phyloP scores from a whole-genome alignment of 306 rosid genomes.

The Lablab purpureus region DNA sequence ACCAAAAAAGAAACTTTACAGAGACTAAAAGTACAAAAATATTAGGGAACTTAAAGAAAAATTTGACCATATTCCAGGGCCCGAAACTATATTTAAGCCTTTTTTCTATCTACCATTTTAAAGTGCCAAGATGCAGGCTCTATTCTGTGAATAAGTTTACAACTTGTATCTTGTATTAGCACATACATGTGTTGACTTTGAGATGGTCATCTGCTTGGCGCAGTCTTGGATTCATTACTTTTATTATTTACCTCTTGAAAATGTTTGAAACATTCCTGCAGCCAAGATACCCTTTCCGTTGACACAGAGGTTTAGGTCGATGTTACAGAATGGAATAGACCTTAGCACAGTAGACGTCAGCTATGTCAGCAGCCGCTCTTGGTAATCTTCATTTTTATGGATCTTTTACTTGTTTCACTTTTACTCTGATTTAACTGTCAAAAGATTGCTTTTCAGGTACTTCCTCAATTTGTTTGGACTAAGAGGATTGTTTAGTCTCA shows the following conservation, averaged over 20 bases:
- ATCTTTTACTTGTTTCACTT: slow-evolving; percentile 30
- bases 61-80: too few relatives aligned
- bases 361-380: slow-evolving; percentile 99
- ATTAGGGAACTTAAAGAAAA: too few relatives aligned
- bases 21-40: too few relatives aligned
- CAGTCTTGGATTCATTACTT: slow-evolving; percentile 33
- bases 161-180: neutral
- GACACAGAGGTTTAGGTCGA: slow-evolving; percentile 96
- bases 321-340: slow-evolving; percentile 99
- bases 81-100: too few relatives aligned
- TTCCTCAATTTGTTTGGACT: slow-evolving; percentile 96
- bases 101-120: neutral
- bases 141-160: slow-evolving; percentile 18
- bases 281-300: slow-evolving; percentile 99
- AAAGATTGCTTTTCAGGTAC: slow-evolving; percentile 70
- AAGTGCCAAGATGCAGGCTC: neutral
- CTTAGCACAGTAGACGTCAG: slow-evolving; percentile 99
- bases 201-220: slow-evolving; percentile 24
- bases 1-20: too few relatives aligned
- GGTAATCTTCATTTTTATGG: slow-evolving; percentile 60
- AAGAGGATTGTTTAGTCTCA: slow-evolving; percentile 98
- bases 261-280: slow-evolving; percentile 50
- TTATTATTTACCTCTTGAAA: slow-evolving; percentile 21
- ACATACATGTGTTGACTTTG: neutral
- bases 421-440: slow-evolving; percentile 34